Percentiles rank a stretch among this genome's conserved stretches.
Conservation (phyloP, 352 stramenopile genomes). For the Phytopythium oedochilum region DNA sequence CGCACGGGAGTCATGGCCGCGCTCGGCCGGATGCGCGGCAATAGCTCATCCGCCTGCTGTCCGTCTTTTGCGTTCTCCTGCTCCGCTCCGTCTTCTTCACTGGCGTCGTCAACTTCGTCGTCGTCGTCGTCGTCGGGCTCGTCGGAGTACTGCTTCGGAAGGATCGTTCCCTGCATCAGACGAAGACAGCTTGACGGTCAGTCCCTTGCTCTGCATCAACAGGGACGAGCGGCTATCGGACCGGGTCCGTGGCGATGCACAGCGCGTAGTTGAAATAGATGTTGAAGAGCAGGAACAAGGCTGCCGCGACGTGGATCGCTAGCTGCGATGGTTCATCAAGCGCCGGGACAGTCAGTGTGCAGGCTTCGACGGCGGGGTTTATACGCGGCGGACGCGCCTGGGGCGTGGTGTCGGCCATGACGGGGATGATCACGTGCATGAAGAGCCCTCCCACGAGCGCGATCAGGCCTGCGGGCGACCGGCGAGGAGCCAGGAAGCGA, state of each 20-base stretch:
- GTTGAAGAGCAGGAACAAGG: conserved; percentile 45
- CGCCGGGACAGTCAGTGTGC: neutral
- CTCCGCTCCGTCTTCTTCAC: neutral
- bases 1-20: conserved; percentile 18
- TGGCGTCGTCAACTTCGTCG: neutral
- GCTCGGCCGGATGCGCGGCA: conserved; percentile 25
- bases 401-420: conserved; percentile 31
- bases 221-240: conserved; percentile 8
- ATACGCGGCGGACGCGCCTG: conserved; percentile 16
- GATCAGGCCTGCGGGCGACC: conserved; percentile 23
- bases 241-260: conserved; percentile 55
- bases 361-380: neutral
- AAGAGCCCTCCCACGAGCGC: conserved; percentile 36
- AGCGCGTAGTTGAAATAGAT: conserved; percentile 78
- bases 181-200: conserved; percentile 5
- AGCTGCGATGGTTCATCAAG: conserved; percentile 13
- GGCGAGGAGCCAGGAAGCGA: neutral
- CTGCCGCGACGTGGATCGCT: conserved; percentile 19
- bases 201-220: conserved; percentile 2
- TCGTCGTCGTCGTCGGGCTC: conserved; percentile 6
- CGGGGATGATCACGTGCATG: conserved; percentile 45
- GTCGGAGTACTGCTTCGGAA: conserved; percentile 5
- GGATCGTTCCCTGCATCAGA: conserved; percentile 22
- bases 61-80: conserved; percentile 6
- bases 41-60: conserved; percentile 7